Base-by-base conservation (phyloP, 2,329 filamentous ascomycete genomes). In the Falciphora oryzae region DNA sequence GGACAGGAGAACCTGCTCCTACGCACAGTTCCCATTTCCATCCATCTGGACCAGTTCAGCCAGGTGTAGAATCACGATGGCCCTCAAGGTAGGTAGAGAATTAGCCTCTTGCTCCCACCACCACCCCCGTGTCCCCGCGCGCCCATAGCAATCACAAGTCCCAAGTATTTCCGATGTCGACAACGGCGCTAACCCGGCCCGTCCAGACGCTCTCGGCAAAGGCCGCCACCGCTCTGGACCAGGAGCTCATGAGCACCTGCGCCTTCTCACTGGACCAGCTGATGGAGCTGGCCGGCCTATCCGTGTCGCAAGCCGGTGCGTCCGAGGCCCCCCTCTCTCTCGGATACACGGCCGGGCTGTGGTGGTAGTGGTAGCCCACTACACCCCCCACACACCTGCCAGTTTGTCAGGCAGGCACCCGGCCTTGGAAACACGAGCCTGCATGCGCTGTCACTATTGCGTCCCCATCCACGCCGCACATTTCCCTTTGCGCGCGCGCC, bases 251-350 rank as follows among this genome's bases (percentile, higher is more conserved):
- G 93, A 91, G 87, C 73, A 85, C 86, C 14, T 86, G 88, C 0
- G 93, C 91, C 11, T 99, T 97, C 78, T 96, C 92, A 14, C 85
- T 99, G 64, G 95, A 98, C 74, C 95, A 99, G 77, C 81, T 99
- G 61, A 98, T 99, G 95, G 95, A 98, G 75, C 80, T 99, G 10
- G 95, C 95, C 58, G 95, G 95, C 0, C 83, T 99, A 0, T 93
- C 93, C 1, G 93, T 98, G 31, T 94, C 94, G 16, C 93, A 98
- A 81, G 93, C 90, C 62, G 88, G 92, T 93, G 74, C 65, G 80
- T 73, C 50, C 14, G 38, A 18, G 14, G 14, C 16, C 38, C 16
- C 14, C 16, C 4, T 44, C 28, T 11, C 38, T 44, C 6, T 6
- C 38, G 14, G 14, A 18, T 44, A 16, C 13, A 44, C 4, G 38